Base-by-base conservation (phyloP, 768 basidiomycete genomes). In the Termitomyces sp. region DNA sequence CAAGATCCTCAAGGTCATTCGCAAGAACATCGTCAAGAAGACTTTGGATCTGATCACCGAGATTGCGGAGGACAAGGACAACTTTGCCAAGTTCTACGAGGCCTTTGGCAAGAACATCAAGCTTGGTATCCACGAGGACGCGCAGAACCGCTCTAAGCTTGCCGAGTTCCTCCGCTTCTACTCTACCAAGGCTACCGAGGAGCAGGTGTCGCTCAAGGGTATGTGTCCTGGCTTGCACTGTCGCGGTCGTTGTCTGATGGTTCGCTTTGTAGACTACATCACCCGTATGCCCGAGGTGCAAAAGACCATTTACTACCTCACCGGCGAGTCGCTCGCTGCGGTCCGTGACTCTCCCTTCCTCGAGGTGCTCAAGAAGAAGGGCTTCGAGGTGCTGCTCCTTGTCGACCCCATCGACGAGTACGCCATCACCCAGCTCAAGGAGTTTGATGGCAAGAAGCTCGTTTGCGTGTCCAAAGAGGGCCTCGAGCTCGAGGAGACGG, bases 31-130 rank as follows among this genome's bases (percentile, higher is more conserved):
- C 56, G 95, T 98, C 75, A 98, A 94, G 87, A 98, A 98, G 82
- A 88, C 90, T 72, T 74, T 98, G 77, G 96, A 98, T 70, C 76
- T 98, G 67, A 85, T 99, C 81, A 80, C 74, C 66, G 97, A 99
- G 82, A 96, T 98, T 62, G 88, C 95, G 36, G 96, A 99, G 82
- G 97, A 99, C 84, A 98, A 98, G 84, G 97, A 99, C 78, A 98
- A 90, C 83, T 94, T 92, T 73, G 71, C 66, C 75, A 96, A 95
- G 80, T 98, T 98, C 84, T 97, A 97, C 77, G 91, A 95, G 79
- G 85, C 94, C 42, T 98, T 99, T 75, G 92, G 93, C 79, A 93
- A 96, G 90, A 99, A 99, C 85, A 76, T 99, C 72, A 99, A 99
- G 80, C 92, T 99, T 62, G 96, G 96, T 85, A 90, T 99, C 67